Conservation (phyloP, 1,139 yeast genomes). For the Diutina siamensis region DNA sequence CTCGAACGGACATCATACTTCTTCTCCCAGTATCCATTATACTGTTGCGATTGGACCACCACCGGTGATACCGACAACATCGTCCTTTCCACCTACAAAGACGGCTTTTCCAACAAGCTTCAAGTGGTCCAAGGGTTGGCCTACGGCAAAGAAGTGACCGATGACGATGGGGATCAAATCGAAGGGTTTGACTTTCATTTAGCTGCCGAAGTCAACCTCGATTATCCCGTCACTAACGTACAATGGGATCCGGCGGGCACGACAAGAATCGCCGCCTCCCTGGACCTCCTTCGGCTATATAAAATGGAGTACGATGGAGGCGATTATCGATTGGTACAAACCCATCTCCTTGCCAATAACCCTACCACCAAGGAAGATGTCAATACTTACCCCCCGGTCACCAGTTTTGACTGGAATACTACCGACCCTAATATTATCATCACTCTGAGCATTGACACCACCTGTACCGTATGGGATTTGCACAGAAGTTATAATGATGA, state of each 20-base stretch:
- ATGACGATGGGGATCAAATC: conserved; percentile 4
- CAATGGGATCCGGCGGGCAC: conserved; percentile 55
- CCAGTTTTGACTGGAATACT: conserved; percentile 89
- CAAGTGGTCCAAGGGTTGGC: conserved; percentile 34
- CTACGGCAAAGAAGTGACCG: conserved; percentile 16
- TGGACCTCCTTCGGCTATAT: conserved; percentile 63
- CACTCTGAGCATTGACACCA: conserved; percentile 87
- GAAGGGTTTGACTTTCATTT: conserved; percentile 28
- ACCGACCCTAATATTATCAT: conserved; percentile 61
- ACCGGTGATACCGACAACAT: conserved; percentile 35
- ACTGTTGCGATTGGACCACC: conserved; percentile 56
- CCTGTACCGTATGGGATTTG: conserved; percentile 94
- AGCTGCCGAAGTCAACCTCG: conserved; percentile 42
- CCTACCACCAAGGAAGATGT: conserved; percentile 22
- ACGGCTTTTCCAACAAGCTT: conserved; percentile 51
- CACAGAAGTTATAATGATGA: conserved; percentile 21
- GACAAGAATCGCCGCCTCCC: conserved; percentile 47
- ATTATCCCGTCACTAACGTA: conserved; percentile 57
- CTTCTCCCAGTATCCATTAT: conserved; percentile 52
- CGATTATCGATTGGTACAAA: conserved; percentile 24
- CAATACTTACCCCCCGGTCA: conserved; percentile 65
- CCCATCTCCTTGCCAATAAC: conserved; percentile 32
- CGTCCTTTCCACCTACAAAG: conserved; percentile 61
- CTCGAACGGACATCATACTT: conserved; percentile 31
- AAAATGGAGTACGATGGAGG: conserved; percentile 30